These are phyloP conservation scores for Takakia lepidozioides DNA, from an alignment of 225 moss, liverwort and hornwort genomes.

Conservation along the genomic window DNA sequence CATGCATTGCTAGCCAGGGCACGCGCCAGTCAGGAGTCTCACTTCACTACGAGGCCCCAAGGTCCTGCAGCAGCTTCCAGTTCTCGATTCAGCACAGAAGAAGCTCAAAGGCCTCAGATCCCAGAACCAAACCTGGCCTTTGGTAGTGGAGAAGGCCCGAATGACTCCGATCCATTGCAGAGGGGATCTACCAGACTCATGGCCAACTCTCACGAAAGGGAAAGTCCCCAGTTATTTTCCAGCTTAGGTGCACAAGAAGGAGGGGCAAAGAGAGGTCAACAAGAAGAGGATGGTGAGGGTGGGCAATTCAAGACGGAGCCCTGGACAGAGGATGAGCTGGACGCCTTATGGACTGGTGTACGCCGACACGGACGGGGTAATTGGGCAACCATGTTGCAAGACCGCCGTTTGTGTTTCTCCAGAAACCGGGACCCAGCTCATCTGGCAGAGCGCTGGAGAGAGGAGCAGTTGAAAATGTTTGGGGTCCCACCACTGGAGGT, in stretches of 20 bases:
- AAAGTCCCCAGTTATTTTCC: too few relatives aligned
- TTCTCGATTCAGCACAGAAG: conserved; percentile 23
- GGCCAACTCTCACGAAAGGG: too few relatives aligned
- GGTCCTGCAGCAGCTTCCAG: conserved; percentile 14
- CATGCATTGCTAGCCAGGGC: conserved; percentile 43
- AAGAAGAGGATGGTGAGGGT: conserved; percentile 27
- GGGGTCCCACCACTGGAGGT: conserved; percentile 17
- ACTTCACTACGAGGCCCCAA: conserved; percentile 15
- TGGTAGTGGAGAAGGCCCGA: too few relatives aligned
- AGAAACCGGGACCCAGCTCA: conserved; percentile 55
- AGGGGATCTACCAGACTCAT: too few relatives aligned
- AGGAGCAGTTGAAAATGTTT: conserved; percentile 61
- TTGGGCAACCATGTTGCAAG: conserved; percentile 66
- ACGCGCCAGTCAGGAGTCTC: conserved; percentile 50
- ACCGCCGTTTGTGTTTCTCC: conserved; percentile 49
- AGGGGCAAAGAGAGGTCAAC: conserved; percentile 21
- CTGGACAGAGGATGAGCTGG: conserved; percentile 92
- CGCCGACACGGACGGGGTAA: conserved; percentile 70
- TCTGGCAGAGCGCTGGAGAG: conserved; percentile 74
- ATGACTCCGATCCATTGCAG: too few relatives aligned
- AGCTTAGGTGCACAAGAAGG: conserved; percentile 23
- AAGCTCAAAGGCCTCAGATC: conserved; percentile 25
- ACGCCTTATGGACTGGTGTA: conserved; percentile 80
- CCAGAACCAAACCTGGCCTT: too few relatives aligned
- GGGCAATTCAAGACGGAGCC: conserved; percentile 21